A percentile compares a stretch with the other conserved stretches of the same genome.
These are phyloP conservation scores for Claviceps capensis DNA, from an alignment of 2,329 filamentous ascomycete species.

Conservation along the genomic window DNA sequence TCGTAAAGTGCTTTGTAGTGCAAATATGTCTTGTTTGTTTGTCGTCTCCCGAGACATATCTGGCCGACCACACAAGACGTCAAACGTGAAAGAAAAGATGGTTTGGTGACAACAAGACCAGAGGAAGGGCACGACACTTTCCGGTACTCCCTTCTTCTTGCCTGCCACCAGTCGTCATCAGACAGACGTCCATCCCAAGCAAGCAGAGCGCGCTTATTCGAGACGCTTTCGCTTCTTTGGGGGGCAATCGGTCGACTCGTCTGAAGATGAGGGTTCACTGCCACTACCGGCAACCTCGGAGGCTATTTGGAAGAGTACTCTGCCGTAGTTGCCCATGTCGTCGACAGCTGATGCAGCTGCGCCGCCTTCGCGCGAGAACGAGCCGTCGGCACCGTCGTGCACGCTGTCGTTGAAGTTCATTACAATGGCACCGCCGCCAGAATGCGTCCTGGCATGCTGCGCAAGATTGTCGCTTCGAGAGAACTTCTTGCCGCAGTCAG, in stretches of 20 bases:
- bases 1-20: conserved; percentile 22
- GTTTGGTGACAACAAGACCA: neutral
- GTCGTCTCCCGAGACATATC: conserved; percentile 14
- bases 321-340: conserved; percentile 57
- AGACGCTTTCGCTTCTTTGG: conserved; percentile 63
- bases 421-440: conserved; percentile 65
- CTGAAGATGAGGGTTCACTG: conserved; percentile 39
- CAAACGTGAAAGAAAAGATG: too few relatives aligned
- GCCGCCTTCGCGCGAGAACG: conserved; percentile 26
- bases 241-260: conserved; percentile 34
- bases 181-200: too few relatives aligned
- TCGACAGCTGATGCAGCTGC: conserved; percentile 34
- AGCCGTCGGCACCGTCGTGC: conserved; percentile 46
- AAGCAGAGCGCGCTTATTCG: conserved; percentile 28
- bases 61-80: conserved; percentile 10
- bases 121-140: neutral
- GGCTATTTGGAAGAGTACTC: conserved; percentile 70
- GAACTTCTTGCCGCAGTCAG: conserved; percentile 98
- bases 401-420: conserved; percentile 73
- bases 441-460: conserved; percentile 90
- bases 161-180: too few relatives aligned
- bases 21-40: conserved; percentile 22
- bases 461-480: conserved; percentile 94
- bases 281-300: conserved; percentile 56
- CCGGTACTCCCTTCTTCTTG: too few relatives aligned